phyloP scores from a whole-genome alignment of 2,329 filamentous ascomycete genomes.

The Dryadomyces quercivorus region DNA sequence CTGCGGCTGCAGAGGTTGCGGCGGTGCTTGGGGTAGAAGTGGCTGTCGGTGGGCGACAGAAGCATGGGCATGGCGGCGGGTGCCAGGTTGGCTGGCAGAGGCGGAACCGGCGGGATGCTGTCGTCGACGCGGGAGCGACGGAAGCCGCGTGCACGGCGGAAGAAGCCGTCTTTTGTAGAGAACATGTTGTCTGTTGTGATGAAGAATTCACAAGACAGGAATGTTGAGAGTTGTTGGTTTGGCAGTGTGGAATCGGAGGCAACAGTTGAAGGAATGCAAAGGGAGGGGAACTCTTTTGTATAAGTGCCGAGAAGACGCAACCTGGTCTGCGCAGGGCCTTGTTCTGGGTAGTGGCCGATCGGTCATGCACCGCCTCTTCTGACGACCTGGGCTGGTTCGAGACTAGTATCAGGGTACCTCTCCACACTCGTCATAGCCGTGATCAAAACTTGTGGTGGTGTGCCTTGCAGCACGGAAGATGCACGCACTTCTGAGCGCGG shows the following conservation, averaged over 20 bases:
- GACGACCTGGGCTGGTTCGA: background rate
- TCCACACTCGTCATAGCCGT: background rate
- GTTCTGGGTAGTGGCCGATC: background rate
- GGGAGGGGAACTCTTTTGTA: background rate
- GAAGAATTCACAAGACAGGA: too few species aligned
- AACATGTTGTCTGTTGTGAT: background rate
- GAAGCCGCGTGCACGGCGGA: slow-evolving; percentile 1
- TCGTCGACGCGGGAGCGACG: background rate
- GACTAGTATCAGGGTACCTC: background rate
- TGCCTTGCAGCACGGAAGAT: background rate
- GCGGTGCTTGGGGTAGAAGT: background rate
- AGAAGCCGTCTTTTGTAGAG: background rate
- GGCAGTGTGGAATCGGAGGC: too few species aligned
- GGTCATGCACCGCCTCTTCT: background rate
- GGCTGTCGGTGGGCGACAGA: slow-evolving; percentile 3
- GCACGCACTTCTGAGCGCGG: background rate
- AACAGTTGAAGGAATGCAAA: background rate
- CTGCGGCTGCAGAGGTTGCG: background rate
- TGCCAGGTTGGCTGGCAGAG: background rate
- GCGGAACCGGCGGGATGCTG: background rate
- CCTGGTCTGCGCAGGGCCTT: too few species aligned
- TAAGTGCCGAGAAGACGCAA: background rate
- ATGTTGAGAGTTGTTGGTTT: too few species aligned
- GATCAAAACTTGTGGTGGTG: background rate
- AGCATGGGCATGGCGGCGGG: slow-evolving; percentile 3